A percentile compares a stretch with the other conserved stretches of the same genome.
Evolutionary conservation across 108 stramenopile species (phyloP).

Genomic region (Skeletonema grethae): DNA sequence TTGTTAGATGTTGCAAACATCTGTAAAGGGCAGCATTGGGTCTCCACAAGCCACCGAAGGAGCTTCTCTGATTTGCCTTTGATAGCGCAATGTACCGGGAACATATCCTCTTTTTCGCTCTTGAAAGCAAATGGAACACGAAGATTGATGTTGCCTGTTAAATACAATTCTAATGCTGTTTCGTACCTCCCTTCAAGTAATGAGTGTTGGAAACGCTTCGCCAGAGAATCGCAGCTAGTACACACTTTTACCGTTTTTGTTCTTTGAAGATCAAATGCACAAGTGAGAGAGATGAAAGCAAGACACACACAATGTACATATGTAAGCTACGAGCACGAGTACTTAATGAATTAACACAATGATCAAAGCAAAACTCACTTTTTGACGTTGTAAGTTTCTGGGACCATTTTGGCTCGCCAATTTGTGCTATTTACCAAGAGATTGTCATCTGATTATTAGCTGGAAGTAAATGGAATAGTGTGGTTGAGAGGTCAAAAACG

Average conservation of each 20-base stretch:
- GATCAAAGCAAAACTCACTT: slow-evolving; percentile 33
- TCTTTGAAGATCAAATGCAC: not conserved
- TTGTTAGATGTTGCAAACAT: slow-evolving; percentile 49
- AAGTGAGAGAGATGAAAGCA: not conserved
- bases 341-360: not conserved
- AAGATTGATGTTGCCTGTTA: slow-evolving; percentile 83
- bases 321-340: not conserved
- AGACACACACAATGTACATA: too few species aligned
- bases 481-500: not conserved
- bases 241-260: slow-evolving; percentile 61
- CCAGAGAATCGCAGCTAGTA: slow-evolving; percentile 61
- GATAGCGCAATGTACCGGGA: slow-evolving; percentile 84
- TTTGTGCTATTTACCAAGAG: slow-evolving; percentile 6
- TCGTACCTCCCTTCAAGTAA: slow-evolving; percentile 70
- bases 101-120: slow-evolving; percentile 51
- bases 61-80: slow-evolving; percentile 73
- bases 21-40: slow-evolving; percentile 78
- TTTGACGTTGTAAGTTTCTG: slow-evolving; percentile 83
- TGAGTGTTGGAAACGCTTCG: slow-evolving; percentile 65
- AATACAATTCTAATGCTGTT: slow-evolving; percentile 69
- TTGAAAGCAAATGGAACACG: slow-evolving; percentile 69
- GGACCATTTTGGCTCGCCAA: slow-evolving; percentile 72
- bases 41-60: slow-evolving; percentile 82
- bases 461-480: not conserved
- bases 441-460: not conserved